These are phyloP conservation scores for Alternaria dauci DNA, from an alignment of 2,329 filamentous ascomycete species.

Conservation along the genomic window DNA sequence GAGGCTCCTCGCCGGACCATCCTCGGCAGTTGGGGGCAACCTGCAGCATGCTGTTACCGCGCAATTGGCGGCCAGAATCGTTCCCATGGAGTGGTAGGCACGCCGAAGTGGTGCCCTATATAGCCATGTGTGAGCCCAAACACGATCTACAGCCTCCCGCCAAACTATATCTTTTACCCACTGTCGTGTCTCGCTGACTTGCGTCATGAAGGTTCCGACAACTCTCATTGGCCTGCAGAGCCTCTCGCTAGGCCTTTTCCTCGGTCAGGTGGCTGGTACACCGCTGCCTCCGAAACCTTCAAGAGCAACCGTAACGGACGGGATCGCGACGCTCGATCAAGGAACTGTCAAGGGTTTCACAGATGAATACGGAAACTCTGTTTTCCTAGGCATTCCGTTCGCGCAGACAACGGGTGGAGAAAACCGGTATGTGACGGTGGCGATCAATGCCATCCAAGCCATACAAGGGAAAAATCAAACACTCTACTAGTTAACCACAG, in stretches of 20 bases:
- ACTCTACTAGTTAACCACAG: no score
- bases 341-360: conserved; percentile 29
- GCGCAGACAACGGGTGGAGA: conserved; percentile 34
- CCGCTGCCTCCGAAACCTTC: conserved; percentile 17
- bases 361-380: conserved; percentile 30
- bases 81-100: neutral
- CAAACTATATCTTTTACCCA: conserved; percentile 14
- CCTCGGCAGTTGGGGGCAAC: conserved; percentile 13
- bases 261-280: conserved; percentile 14
- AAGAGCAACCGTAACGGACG: conserved; percentile 10
- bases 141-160: conserved; percentile 13
- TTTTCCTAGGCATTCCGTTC: conserved; percentile 37
- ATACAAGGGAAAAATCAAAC: no score
- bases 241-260: conserved; percentile 15
- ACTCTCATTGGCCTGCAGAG: conserved; percentile 11
- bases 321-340: conserved; percentile 22
- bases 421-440: conserved; percentile 26
- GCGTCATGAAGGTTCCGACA: conserved; percentile 19
- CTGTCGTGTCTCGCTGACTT: conserved; percentile 6
- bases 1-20: conserved; percentile 13
- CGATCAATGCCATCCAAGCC: no score
- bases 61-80: conserved; percentile 17
- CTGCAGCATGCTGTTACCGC: neutral
- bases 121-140: conserved; percentile 14
- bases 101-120: conserved; percentile 14